Evolutionary conservation across 257 asterid genomes (phyloP).

Genomic region (Rehmannia glutinosa): DNA sequence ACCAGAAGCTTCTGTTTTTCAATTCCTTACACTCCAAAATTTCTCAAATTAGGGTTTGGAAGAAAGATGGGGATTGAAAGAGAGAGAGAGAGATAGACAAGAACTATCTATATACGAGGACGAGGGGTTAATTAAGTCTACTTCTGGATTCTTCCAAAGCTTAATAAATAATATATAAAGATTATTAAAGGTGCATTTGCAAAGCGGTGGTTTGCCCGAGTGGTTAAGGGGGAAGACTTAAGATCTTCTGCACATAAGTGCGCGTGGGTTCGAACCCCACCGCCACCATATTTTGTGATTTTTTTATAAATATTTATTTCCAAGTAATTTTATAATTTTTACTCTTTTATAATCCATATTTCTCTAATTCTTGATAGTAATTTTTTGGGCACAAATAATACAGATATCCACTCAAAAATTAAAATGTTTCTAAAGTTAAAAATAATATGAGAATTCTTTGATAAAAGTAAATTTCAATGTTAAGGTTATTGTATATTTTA

Average conservation of each 20-base stretch:
- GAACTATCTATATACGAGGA: background rate
- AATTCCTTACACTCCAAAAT: background rate
- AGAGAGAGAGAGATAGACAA: background rate
- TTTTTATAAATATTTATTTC: too few relatives aligned
- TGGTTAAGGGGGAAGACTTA: slow-evolving; percentile 78
- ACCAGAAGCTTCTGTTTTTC: background rate
- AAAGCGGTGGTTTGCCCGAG: slow-evolving; percentile 45
- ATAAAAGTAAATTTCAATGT: too few relatives aligned
- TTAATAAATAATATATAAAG: too few relatives aligned
- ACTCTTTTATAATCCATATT: too few relatives aligned
- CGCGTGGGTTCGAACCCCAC: slow-evolving; percentile 98
- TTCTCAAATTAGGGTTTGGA: slow-evolving; percentile 25
- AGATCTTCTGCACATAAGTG: slow-evolving; percentile 85
- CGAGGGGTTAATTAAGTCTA: background rate
- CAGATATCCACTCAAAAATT: too few relatives aligned
- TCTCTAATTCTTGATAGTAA: too few relatives aligned
- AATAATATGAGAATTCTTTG: too few relatives aligned
- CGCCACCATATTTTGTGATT: slow-evolving; percentile 31
- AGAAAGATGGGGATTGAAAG: background rate
- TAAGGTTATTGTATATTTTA: too few relatives aligned
- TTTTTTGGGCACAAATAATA: too few relatives aligned
- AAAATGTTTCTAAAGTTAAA: too few relatives aligned
- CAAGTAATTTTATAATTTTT: too few relatives aligned
- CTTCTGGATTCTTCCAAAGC: slow-evolving; percentile 28
- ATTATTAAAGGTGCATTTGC: background rate